Conservation (phyloP, 2,329 filamentous ascomycete species). For the Calonectria leucothoes region DNA sequence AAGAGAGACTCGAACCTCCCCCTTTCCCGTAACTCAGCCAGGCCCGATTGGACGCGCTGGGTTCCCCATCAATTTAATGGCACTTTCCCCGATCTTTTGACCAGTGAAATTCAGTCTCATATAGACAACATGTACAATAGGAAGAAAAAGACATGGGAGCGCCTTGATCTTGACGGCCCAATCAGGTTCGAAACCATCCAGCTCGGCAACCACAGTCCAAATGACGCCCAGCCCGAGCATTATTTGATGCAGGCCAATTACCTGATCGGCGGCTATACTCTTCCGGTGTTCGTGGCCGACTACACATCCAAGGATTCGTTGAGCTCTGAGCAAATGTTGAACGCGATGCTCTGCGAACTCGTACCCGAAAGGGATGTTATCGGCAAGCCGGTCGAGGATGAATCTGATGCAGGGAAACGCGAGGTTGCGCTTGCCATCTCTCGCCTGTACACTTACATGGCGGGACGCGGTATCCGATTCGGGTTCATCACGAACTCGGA, state of each 20-base stretch:
- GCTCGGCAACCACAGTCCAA: no score
- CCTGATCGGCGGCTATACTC: not conserved
- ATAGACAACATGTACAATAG: not conserved
- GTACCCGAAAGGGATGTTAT: not conserved
- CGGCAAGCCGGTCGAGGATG: not conserved
- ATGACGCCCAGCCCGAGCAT: not conserved
- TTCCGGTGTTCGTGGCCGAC: not conserved
- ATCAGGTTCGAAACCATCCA: not conserved
- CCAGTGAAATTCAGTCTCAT: not conserved
- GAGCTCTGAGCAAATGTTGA: not conserved
- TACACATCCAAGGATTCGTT: not conserved
- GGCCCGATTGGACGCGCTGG: no score
- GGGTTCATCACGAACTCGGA: not conserved
- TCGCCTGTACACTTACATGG: not conserved
- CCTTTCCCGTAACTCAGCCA: no score
- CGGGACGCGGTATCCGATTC: not conserved
- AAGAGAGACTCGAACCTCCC: no score
- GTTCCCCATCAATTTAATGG: not conserved
- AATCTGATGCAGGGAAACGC: not conserved
- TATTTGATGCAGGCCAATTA: not conserved
- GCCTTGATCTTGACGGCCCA: not conserved
- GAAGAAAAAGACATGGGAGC: not conserved
- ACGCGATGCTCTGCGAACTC: not conserved
- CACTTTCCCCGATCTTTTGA: not conserved
- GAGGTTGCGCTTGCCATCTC: not conserved